Evolutionary conservation across 352 stramenopile species (phyloP).

Genomic region (Thalassiosira pacifica): DNA sequence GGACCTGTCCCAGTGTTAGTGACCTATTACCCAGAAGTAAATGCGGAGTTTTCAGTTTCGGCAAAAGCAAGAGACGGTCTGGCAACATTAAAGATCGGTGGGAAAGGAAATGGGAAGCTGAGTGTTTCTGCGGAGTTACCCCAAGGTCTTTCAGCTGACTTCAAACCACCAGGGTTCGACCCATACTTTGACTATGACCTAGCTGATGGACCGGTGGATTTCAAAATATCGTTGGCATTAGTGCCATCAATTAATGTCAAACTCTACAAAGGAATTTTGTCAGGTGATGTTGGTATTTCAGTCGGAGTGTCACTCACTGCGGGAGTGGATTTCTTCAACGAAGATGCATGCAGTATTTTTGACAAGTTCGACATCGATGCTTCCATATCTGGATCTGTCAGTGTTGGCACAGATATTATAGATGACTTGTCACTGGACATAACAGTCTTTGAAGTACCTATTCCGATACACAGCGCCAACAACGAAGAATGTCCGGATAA

Average conservation of each 20-base stretch:
- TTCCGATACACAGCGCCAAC: background rate
- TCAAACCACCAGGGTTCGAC: conserved; percentile 4
- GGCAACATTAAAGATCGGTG: background rate
- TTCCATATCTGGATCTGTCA: background rate
- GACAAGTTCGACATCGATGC: conserved; percentile 2
- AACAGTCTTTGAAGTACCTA: background rate
- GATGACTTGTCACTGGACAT: background rate
- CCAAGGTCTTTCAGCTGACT: background rate
- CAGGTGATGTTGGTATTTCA: conserved; percentile 15
- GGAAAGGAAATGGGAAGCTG: conserved; percentile 6
- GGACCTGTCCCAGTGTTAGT: conserved; percentile 22
- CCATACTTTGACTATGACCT: conserved; percentile 8
- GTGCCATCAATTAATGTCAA: conserved; percentile 18
- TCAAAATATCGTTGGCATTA: background rate
- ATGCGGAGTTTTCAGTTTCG: background rate
- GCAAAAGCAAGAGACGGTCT: background rate
- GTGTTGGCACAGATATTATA: background rate
- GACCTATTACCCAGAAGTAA: background rate
- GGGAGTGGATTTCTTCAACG: conserved; percentile 5
- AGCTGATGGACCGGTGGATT: background rate
- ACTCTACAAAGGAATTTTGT: conserved; percentile 9
- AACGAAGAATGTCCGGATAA: conserved; percentile 2
- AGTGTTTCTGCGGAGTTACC: conserved; percentile 9
- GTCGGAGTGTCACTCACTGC: background rate
- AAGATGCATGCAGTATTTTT: conserved; percentile 5